Percentiles rank a stretch among this genome's conserved stretches.
These are phyloP conservation scores for Acaromyces ingoldii DNA, from an alignment of 1,284 basidiomycete species.

Conservation along the genomic window DNA sequence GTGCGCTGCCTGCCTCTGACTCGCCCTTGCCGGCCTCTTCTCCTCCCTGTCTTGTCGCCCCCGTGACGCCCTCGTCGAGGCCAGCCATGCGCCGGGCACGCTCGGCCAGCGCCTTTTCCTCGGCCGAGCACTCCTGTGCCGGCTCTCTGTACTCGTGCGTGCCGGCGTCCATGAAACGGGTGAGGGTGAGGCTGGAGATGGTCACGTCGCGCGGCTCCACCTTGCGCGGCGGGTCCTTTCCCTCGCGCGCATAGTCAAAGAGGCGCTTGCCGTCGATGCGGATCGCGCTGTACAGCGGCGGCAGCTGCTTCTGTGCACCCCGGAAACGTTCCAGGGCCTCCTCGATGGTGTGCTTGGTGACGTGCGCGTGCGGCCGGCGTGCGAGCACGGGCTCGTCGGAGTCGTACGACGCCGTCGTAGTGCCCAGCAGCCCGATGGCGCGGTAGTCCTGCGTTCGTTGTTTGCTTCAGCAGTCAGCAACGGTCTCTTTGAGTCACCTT, in stretches of 20 bases:
- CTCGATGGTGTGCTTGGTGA: slow-evolving; percentile 73
- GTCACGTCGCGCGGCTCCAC: slow-evolving; percentile 82
- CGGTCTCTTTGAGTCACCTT: slow-evolving; percentile 17
- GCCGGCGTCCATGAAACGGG: slow-evolving; percentile 39
- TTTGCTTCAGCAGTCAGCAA: slow-evolving; percentile 7
- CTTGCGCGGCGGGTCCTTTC: slow-evolving; percentile 81
- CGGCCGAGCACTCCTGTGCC: slow-evolving; percentile 28
- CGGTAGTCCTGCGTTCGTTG: slow-evolving; percentile 69
- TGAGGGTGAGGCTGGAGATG: slow-evolving; percentile 71
- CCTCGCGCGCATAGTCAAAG: slow-evolving; percentile 91
- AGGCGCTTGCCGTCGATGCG: slow-evolving; percentile 96
- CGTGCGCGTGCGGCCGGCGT: slow-evolving; percentile 70
- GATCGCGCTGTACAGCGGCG: slow-evolving; percentile 74
- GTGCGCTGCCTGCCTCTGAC: background rate
- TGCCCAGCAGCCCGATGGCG: slow-evolving; percentile 84
- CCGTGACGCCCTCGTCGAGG: no score
- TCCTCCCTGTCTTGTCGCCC: slow-evolving; percentile 16
- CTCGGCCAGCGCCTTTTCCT: slow-evolving; percentile 36
- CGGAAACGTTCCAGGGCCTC: slow-evolving; percentile 69
- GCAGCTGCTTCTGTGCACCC: slow-evolving; percentile 76
- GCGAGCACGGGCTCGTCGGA: slow-evolving; percentile 60
- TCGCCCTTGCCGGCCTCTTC: slow-evolving; percentile 1
- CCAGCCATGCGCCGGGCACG: slow-evolving; percentile 38
- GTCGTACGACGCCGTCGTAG: slow-evolving; percentile 92
- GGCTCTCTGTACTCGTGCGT: slow-evolving; percentile 38